Conservation (phyloP, 345 rosid species). For the Citrus mangshanensis region DNA sequence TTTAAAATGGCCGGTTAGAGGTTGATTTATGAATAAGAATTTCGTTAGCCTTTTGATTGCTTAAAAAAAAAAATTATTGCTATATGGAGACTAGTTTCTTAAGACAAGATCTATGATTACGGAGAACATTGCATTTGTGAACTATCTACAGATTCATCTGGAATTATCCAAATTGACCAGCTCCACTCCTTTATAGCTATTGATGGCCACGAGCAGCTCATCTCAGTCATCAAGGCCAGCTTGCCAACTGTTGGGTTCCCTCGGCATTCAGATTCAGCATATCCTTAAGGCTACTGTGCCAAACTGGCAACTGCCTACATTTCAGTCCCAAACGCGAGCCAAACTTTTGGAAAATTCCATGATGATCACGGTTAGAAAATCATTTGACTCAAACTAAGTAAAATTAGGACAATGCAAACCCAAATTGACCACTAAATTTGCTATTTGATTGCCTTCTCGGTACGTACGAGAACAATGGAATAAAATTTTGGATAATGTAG, state of each 20-base stretch:
- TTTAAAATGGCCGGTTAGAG: neutral
- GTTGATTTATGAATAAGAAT: neutral
- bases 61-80: no score
- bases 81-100: no score
- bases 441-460: no score
- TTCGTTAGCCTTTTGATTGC: neutral
- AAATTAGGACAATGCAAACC: no score
- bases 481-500: no score
- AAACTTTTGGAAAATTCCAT: conserved; percentile 16
- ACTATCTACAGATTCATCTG: conserved; percentile 38
- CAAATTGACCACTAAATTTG: no score
- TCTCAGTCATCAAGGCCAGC: conserved; percentile 26
- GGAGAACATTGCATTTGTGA: conserved; percentile 81
- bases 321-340: conserved; percentile 13
- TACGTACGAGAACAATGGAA: no score
- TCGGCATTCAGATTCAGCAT: no score
- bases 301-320: conserved; percentile 20
- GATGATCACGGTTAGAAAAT: neutral
- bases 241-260: no score
- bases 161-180: conserved; percentile 25
- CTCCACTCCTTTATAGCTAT: neutral
- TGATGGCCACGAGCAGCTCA: conserved; percentile 29
- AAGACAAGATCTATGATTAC: conserved; percentile 27
- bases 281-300: no score
- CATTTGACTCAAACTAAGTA: no score